Base-by-base conservation (phyloP, 192 early-diverging fungal species). In the Backusella psychrophila region DNA sequence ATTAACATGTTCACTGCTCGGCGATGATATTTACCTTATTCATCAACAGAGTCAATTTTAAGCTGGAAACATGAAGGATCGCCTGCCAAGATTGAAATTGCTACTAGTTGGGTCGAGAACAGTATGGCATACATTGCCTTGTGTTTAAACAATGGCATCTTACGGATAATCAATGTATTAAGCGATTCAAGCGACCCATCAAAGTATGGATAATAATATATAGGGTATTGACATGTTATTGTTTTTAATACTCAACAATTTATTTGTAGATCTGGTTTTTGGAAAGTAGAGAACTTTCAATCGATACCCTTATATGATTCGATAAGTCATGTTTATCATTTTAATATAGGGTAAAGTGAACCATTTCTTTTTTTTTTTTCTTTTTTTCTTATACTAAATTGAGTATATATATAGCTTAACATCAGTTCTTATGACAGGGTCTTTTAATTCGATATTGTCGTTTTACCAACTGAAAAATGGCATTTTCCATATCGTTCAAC, bases 401-500 rank as follows among this genome's bases (percentile, higher is more conserved):
- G 14, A 44, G 11, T 39, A 44, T 44, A 17, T 34, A 34, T 1
- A 46, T n/a, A 73, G 72, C 21, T 34, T 41, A 59, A 49, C 29
- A 14, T 59, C 34, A 23, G 46, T 73, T 21, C 31, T 73, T 73
- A 52, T 15, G 23, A 52, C 52, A 34, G 53, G 72, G 35, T 34
- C 72, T 5, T 73, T 59, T 21, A 38, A 73, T n/a, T n/a, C 49
- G 26, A 34, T 35, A 21, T 12, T 73, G 23, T 17, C 31, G 0
- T 73, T 73, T 41, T 73, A 59, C n/a, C 21, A 33, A 8, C 17
- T 73, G 21, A 35, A 73, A 59, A 56, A 59, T 56, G 31, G 19
- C 12, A 36, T 52, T 23, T 23, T 73, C 15, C 29, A 59, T 36
- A 34, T 5, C 23, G 31, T 41, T 23, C 49, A 73, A 23, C 31